Evolutionary conservation across 2,329 filamentous ascomycete species (phyloP).

Genomic region (Fusarium oligoseptatum): DNA sequence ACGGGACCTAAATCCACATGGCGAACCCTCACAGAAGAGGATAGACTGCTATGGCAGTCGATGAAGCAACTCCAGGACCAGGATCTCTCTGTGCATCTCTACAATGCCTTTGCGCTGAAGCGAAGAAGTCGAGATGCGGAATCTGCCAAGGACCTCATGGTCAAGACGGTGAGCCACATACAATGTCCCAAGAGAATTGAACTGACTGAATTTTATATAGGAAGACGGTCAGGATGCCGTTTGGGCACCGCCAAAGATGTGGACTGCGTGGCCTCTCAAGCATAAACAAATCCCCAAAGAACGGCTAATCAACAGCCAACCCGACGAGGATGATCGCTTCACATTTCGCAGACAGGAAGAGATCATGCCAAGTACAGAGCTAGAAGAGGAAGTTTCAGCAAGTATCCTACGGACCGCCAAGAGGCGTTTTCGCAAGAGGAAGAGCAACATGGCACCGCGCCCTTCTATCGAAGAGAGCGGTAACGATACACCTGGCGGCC

Average conservation of each 20-base stretch:
- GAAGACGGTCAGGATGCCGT: slow-evolving; percentile 48
- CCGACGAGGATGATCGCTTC: slow-evolving; percentile 64
- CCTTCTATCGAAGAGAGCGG: slow-evolving; percentile 42
- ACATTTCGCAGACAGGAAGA: slow-evolving; percentile 62
- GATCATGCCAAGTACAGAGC: slow-evolving; percentile 66
- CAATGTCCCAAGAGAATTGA: neutral
- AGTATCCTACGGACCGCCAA: slow-evolving; percentile 76
- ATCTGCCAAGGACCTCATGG: slow-evolving; percentile 46
- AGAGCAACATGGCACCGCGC: slow-evolving; percentile 28
- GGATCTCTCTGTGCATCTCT: slow-evolving; percentile 82
- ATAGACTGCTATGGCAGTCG: slow-evolving; percentile 72
- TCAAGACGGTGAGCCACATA: slow-evolving; percentile 46
- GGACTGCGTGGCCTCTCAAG: slow-evolving; percentile 89
- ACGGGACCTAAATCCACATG: slow-evolving; percentile 76
- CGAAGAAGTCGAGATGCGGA: slow-evolving; percentile 44
- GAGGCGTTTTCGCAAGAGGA: slow-evolving; percentile 65
- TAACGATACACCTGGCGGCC: slow-evolving; percentile 10
- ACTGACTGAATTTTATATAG: slow-evolving; percentile 33
- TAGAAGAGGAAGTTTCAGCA: slow-evolving; percentile 80
- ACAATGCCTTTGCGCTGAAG: slow-evolving; percentile 81
- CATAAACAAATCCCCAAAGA: slow-evolving; percentile 71
- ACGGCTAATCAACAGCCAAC: slow-evolving; percentile 61
- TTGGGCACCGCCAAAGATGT: slow-evolving; percentile 70
- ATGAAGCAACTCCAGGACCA: slow-evolving; percentile 73
- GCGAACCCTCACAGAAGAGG: slow-evolving; percentile 70